These are phyloP conservation scores for Zygoascus tannicola DNA, from an alignment of 805 yeast genomes.

Conservation along the genomic window DNA sequence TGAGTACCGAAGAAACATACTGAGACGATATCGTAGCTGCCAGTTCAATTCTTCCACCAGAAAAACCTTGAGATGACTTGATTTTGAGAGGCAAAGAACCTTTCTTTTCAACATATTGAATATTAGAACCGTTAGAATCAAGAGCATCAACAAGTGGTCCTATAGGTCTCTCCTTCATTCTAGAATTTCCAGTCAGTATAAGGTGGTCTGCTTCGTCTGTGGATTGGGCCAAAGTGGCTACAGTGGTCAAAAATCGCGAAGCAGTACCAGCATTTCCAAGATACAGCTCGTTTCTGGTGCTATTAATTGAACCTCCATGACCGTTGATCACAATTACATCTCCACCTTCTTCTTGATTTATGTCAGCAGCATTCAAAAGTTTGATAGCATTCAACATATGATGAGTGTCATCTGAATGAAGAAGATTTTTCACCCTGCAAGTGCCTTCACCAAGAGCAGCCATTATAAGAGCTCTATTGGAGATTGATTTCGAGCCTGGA, in stretches of 20 bases:
- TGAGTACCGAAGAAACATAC: conserved; percentile 88
- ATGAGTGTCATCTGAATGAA: conserved; percentile 94
- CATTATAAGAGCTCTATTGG: conserved; percentile 85
- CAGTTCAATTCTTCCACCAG: conserved; percentile 87
- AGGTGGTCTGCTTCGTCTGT: conserved; percentile 36
- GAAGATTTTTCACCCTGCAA: conserved; percentile 71
- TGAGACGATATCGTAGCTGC: conserved; percentile 97
- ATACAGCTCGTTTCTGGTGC: conserved; percentile 61
- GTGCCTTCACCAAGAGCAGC: conserved; percentile 88
- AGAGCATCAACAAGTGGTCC: conserved; percentile 94
- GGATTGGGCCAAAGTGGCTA: conserved; percentile 71
- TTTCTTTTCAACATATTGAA: conserved; percentile 58
- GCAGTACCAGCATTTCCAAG: conserved; percentile 99
- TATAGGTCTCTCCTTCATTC: conserved; percentile 97
- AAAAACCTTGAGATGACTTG: conserved; percentile 48
- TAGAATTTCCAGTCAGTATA: conserved; percentile 80
- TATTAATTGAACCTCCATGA: conserved; percentile 60
- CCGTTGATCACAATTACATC: conserved; percentile 78
- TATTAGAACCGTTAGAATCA: conserved; percentile 63
- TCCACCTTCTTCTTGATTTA: conserved; percentile 79
- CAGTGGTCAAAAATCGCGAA: conserved; percentile 85
- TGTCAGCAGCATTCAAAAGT: conserved; percentile 69
- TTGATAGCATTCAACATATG: conserved; percentile 87
- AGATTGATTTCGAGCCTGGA: conserved; percentile 96
- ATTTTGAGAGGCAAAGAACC: conserved; percentile 85